Percentiles rank a stretch among this genome's conserved stretches.
Conservation (phyloP, 257 asterid species). For the Solanum stenotomum region DNA sequence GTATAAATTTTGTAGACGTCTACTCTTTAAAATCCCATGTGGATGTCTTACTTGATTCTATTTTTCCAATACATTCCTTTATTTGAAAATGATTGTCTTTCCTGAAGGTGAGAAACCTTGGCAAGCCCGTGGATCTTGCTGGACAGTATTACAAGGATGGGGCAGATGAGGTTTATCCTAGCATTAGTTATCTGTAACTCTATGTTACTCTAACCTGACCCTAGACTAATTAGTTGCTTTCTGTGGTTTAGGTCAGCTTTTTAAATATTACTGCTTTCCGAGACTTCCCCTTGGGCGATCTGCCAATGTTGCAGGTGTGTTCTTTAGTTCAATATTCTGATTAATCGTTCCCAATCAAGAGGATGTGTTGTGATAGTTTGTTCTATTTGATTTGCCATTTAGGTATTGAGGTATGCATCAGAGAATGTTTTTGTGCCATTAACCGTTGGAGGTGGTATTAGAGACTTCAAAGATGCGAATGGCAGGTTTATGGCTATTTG, state of each 20-base stretch:
- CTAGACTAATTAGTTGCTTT: neutral
- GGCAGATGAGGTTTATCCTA: slow-evolving; percentile 82
- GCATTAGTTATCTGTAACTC: neutral
- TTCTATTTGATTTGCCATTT: slow-evolving; percentile 8
- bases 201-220: neutral
- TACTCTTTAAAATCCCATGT: neutral
- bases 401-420: slow-evolving; percentile 71
- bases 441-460: slow-evolving; percentile 95
- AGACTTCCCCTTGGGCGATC: slow-evolving; percentile 91
- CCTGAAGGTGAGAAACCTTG: slow-evolving; percentile 91
- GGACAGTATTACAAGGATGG: slow-evolving; percentile 86
- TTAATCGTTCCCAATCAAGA: neutral
- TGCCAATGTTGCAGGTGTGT: slow-evolving; percentile 88
- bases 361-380: neutral
- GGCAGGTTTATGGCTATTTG: slow-evolving; percentile 40
- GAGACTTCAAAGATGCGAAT: slow-evolving; percentile 85
- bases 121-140: slow-evolving; percentile 97
- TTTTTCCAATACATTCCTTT: neutral
- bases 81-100: slow-evolving; percentile 1
- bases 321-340: neutral
- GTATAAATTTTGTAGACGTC: neutral
- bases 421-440: slow-evolving; percentile 87
- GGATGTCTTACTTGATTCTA: neutral
- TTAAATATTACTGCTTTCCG: slow-evolving; percentile 94
- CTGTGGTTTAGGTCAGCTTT: slow-evolving; percentile 66